Evolutionary conservation across 2,329 filamentous ascomycete genomes (phyloP), one percentile per base, ranked within the genome.

Genomic region (Catunica adiposa): DNA sequence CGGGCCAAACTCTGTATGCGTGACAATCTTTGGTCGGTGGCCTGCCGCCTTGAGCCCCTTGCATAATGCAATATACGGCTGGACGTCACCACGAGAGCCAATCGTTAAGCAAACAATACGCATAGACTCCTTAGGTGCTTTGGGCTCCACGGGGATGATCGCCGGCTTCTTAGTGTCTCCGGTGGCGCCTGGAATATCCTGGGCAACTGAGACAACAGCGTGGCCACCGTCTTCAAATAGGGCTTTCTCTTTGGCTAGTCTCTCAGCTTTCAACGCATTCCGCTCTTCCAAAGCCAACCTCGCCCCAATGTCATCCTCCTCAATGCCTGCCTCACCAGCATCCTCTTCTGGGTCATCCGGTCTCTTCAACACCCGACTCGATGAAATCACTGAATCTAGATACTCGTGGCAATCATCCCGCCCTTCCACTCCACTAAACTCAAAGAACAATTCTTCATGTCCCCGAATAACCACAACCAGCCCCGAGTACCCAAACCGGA

Each of bases 1-100:
- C 14, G 74, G 77, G 62, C 85, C 82, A 63, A 98, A 98, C 66
- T 97, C 90, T 23, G 74, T 76, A 66, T 98, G 92, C 0, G 92
- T 97, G 9, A 90, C 92, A 62, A 98, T 98, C 60, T 80, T 83
- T 15, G 85, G 78, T 59, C 77, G 80, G 67, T 98, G 92, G 0
- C 92, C 92, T 62, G 98, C 89, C 0, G 83, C 85, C 44, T 94
- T 68, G 1, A 98, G 72, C 0, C 86, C 88, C 65, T 95, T 96
- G 71, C 92, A 96, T 1, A 98, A 73, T 0, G 92, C 89, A 66
- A 98, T 97, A 66, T 97, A 98, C 0, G 92, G 92, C 66, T 98
- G 92, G 3, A 98, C 90, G 65, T 98, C 92, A 23, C 92, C 92
- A 58, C 92, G 79, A 11, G 90, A 96, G 15, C 92, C 92, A 60